Evolutionary conservation across 148 eudicot genomes (phyloP).

Genomic region (Amaranthus palmeri): DNA sequence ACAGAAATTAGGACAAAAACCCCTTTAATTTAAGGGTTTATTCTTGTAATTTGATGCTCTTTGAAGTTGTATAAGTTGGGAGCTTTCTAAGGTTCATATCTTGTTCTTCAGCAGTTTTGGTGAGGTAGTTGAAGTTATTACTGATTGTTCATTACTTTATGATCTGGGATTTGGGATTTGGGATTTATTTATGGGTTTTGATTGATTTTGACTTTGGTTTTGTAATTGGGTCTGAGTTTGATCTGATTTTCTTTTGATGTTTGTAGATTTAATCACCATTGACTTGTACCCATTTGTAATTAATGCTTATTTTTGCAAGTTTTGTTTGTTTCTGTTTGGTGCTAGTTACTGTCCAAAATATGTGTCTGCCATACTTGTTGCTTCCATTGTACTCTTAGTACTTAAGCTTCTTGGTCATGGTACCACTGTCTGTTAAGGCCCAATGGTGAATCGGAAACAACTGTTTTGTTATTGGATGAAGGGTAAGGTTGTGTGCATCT

Average conservation of each 20-base stretch:
- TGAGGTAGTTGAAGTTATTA: not conserved
- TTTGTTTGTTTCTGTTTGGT: not conserved
- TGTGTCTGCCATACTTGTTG: not conserved
- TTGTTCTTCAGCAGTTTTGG: not conserved
- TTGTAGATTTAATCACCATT: conserved; percentile 7
- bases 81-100: not conserved
- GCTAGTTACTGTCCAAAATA: not conserved
- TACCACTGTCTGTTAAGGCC: no score
- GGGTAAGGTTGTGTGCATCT: no score
- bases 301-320: not conserved
- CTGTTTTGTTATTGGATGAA: no score
- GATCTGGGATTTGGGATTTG: not conserved
- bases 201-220: not conserved
- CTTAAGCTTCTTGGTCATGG: no score
- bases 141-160: not conserved
- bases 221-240: not conserved
- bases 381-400: no score
- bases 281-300: not conserved
- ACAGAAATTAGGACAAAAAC: not conserved
- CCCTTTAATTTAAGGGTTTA: not conserved
- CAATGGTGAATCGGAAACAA: no score
- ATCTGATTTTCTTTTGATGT: conserved; percentile 3
- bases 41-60: not conserved
- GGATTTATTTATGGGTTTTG: not conserved
- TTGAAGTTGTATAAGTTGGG: not conserved